These are phyloP conservation scores for Ambrosiella beaveri DNA, from an alignment of 2,329 filamentous ascomycete species.

Conservation along the genomic window DNA sequence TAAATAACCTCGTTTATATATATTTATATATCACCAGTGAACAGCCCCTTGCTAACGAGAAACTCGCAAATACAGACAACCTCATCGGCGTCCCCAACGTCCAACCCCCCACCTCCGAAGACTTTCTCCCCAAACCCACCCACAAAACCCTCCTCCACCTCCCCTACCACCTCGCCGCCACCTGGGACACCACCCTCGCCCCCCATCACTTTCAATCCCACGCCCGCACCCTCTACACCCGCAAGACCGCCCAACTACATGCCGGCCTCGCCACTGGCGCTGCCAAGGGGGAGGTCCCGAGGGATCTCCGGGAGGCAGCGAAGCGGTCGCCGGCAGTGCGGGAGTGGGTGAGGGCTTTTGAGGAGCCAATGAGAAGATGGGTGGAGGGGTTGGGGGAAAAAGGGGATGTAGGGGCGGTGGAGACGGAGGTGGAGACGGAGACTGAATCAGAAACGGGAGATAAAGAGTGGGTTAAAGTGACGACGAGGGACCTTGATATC, in stretches of 20 bases:
- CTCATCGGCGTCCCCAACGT: conserved; percentile 74
- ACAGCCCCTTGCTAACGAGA: neutral
- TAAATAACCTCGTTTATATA: neutral
- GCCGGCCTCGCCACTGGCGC: conserved; percentile 25
- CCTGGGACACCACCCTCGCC: conserved; percentile 51
- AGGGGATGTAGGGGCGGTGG: conserved; percentile 17
- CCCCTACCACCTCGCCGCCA: conserved; percentile 74
- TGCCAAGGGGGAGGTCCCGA: conserved; percentile 46
- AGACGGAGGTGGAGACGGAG: conserved; percentile 20
- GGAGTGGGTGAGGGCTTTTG: conserved; percentile 64
- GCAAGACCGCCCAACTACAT: conserved; percentile 29
- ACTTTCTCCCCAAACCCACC: conserved; percentile 72
- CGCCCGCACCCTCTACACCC: conserved; percentile 24
- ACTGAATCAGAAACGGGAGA: conserved; percentile 37
- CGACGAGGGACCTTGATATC: neutral
- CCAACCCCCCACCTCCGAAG: conserved; percentile 61
- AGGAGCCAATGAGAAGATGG: conserved; percentile 67
- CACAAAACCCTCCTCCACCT: conserved; percentile 53
- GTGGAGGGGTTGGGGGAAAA: conserved; percentile 31
- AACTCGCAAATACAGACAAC: conserved; percentile 40
- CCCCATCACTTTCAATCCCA: conserved; percentile 34
- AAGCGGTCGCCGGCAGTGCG: conserved; percentile 68
- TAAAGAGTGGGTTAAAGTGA: conserved; percentile 79
- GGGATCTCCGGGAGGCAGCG: conserved; percentile 61
- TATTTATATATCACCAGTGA: neutral